Evolutionary conservation across 1,139 yeast genomes (phyloP), one percentile per base, ranked within the genome.

Genomic region (Suhomyces bribrorum): DNA sequence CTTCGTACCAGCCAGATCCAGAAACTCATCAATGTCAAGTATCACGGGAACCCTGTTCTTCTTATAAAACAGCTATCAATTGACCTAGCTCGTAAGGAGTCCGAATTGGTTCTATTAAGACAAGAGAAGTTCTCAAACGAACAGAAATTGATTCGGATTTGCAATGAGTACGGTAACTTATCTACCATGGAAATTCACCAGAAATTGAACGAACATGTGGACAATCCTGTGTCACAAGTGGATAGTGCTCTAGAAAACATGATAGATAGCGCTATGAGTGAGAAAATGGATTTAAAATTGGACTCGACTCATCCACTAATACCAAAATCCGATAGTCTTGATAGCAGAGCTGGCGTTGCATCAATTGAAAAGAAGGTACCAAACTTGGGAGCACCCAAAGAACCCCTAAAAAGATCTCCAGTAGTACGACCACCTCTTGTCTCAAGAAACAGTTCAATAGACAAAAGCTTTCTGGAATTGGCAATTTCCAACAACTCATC

Each of bases 51-150:
- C 15, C 66, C 77, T 0, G 54, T 64, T 5, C 54, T 57, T 2
- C 62, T 77, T 18, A 65, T 77, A 4, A 61, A 73, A 26, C 82
- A 76, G 48, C 56, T 77, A 20, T 74, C 80, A 0, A 49, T 64
- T 0, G 82, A 77, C 43, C 52, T 78, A 40, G 75, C 79, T 1
- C 61, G 64, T 28, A 65, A 77, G 31, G 81, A 77, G 43, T 62
- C 73, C 2, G 79, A 76, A 46, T 57, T 76, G 32, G 59, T 69
- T 3, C 47, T 72, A 26, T 48, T 69, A 26, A 60, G 75, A 14
- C 64, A 68, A 42, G 67, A 64, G 37, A 62, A 62, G 40, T 73
- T 74, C 39, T 59, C 59, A 23, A 54, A 76, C 7, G 81, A 77
- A 47, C 70, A 73, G 32, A 67, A 62, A 40, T 58, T 77, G 39